Conservation (phyloP, 163 green algal species). For the Scenedesmus sp. region DNA sequence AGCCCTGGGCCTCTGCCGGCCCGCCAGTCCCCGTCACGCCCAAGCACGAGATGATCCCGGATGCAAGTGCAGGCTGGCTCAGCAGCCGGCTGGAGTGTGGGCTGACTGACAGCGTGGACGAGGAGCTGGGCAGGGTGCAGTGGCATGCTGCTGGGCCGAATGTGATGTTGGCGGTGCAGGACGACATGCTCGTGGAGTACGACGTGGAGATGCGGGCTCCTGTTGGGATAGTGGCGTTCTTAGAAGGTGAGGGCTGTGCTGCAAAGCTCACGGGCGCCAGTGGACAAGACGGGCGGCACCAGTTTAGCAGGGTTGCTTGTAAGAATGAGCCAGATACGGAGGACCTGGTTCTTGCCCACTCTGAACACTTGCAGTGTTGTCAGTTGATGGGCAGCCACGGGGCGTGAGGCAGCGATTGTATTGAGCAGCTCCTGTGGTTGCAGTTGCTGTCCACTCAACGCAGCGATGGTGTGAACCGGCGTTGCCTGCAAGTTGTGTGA, state of each 20-base stretch:
- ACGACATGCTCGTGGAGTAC: slow-evolving; percentile 83
- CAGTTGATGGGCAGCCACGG: too few relatives aligned
- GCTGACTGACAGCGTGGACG: slow-evolving; percentile 24
- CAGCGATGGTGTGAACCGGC: too few relatives aligned
- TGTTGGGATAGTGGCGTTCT: slow-evolving; percentile 72
- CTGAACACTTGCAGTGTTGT: too few relatives aligned
- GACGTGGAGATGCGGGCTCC: slow-evolving; percentile 68
- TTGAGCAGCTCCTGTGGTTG: too few relatives aligned
- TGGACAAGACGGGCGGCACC: too few relatives aligned
- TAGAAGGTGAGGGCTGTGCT: slow-evolving; percentile 57
- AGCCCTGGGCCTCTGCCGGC: slow-evolving; percentile 60
- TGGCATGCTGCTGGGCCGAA: slow-evolving; percentile 75
- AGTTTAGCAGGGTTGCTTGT: too few relatives aligned
- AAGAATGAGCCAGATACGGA: too few relatives aligned
- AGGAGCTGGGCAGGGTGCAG: background rate
- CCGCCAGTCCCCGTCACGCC: slow-evolving; percentile 53
- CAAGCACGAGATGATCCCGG: slow-evolving; percentile 76
- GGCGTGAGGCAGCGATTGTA: too few relatives aligned
- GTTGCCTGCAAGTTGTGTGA: too few relatives aligned
- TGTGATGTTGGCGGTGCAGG: slow-evolving; percentile 78
- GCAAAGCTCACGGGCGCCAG: background rate
- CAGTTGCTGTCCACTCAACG: too few relatives aligned
- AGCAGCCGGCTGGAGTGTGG: slow-evolving; percentile 77
- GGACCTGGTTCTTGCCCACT: too few relatives aligned
- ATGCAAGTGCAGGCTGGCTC: slow-evolving; percentile 78